Percentiles rank a stretch among this genome's conserved stretches.
These are phyloP conservation scores for Calonectria henricotiae DNA, from an alignment of 2,329 filamentous ascomycete species.

Conservation along the genomic window DNA sequence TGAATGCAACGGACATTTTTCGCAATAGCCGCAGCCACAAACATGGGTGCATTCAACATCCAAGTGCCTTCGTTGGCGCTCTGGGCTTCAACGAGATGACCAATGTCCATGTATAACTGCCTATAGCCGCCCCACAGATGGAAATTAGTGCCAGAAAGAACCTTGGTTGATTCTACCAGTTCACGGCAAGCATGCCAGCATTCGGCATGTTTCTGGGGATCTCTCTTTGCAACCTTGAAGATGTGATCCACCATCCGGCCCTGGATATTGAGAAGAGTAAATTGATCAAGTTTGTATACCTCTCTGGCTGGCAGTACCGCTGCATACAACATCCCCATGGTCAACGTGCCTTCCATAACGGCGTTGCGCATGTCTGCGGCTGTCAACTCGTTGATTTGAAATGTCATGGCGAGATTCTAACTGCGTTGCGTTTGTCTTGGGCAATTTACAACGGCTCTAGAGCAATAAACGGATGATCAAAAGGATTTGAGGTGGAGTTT, in stretches of 20 bases:
- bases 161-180: background rate
- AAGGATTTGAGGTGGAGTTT: too few species aligned
- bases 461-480: too few species aligned
- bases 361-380: background rate
- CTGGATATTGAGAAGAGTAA: background rate
- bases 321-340: background rate
- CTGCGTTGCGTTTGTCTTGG: too few species aligned
- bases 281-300: background rate
- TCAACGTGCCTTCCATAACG: background rate
- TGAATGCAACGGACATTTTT: background rate
- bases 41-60: background rate
- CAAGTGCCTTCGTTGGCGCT: background rate
- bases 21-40: background rate
- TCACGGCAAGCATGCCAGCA: background rate
- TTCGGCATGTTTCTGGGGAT: background rate
- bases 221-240: background rate
- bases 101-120: background rate
- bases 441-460: too few species aligned
- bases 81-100: background rate
- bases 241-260: background rate
- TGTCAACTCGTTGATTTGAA: background rate
- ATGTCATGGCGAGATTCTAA: background rate
- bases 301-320: background rate
- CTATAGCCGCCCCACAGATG: background rate
- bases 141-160: background rate